Evolutionary conservation across 352 stramenopile species (phyloP), one percentile per base, ranked within the genome.

Genomic region (Phytopythium montanum): DNA sequence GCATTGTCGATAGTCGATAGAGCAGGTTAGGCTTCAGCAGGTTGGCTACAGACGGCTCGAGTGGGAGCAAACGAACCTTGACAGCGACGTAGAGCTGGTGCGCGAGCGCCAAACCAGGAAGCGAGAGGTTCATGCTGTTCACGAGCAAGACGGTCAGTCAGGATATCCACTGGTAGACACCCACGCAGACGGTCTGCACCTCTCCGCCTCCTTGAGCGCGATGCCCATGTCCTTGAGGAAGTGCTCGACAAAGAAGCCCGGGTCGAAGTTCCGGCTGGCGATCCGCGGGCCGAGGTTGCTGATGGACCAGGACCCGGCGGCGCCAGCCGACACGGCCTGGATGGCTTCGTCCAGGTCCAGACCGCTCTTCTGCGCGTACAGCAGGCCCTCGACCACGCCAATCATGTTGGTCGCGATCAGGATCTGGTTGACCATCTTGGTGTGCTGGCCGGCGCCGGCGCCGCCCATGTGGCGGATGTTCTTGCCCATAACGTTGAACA

Each of bases 371-470:
- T 95, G 84, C 23, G 87, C 88, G 66, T 96, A 96, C 33, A 97
- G 62, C 53, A 97, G 69, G 16, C 87, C 89, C 59, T 97, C 89
- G 13, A 91, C 84, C 10, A 96, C 85, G 41, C 88, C 89, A 59
- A 96, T 94, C 85, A 94, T 94, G 65, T 92, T 92, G 53, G 82
- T 92, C n/a, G 85, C 79, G 45, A 94, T 94, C 54, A 93, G 64
- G 59, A 94, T 90, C 63, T 97, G 89, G 72, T 97, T 97, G 29
- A 97, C 87, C 85, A 96, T 96, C 76, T 97, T 97, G 51, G 89
- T 95, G 70, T 95, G 81, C 61, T 96, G 87, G 5, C 89, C 89
- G 29, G 85, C 85, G 7, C 87, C 90, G 13, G 87, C 63, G 1
- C 73, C 73, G 25, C 90, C 90, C 82, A 96, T 95, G 72, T 96